Evolutionary conservation across 108 stramenopile species (phyloP).

Genomic region (Nannochloropsis oceanica): DNA sequence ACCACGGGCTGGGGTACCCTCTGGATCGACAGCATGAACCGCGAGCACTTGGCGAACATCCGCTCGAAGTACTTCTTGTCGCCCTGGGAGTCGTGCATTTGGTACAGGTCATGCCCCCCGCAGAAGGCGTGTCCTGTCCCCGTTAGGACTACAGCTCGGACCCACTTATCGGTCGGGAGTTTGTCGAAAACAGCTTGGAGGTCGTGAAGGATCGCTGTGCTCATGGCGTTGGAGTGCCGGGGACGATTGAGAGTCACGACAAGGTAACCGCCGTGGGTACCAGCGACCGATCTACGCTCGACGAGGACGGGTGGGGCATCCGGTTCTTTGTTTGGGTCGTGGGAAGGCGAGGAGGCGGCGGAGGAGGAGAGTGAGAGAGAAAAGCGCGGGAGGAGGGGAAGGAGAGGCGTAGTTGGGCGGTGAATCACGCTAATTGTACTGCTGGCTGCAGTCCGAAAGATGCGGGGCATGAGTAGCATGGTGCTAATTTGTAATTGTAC

Average conservation of each 20-base stretch:
- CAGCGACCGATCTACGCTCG: neutral
- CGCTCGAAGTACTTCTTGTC: neutral
- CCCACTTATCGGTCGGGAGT: neutral
- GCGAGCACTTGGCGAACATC: slow-evolving; percentile 46
- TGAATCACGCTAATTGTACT: no score
- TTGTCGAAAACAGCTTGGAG: neutral
- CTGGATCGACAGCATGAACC: slow-evolving; percentile 43
- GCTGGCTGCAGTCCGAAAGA: no score
- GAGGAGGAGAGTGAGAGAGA: neutral
- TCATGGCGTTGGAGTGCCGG: neutral
- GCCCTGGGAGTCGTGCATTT: neutral
- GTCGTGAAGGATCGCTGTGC: neutral
- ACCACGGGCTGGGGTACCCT: slow-evolving; percentile 46
- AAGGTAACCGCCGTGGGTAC: neutral
- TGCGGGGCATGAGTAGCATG: no score
- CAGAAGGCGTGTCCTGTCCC: neutral
- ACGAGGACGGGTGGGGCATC: neutral
- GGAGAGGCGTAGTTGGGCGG: no score
- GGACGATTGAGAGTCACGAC: neutral
- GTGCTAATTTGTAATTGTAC: no score
- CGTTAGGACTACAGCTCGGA: neutral
- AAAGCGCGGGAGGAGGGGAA: no score
- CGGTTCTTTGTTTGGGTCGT: neutral
- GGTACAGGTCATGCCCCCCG: neutral
- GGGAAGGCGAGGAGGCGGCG: neutral